A percentile compares a stretch with the other conserved stretches of the same genome.
Evolutionary conservation across 345 rosid genomes (phyloP).

Genomic region (Corymbia maculata): DNA sequence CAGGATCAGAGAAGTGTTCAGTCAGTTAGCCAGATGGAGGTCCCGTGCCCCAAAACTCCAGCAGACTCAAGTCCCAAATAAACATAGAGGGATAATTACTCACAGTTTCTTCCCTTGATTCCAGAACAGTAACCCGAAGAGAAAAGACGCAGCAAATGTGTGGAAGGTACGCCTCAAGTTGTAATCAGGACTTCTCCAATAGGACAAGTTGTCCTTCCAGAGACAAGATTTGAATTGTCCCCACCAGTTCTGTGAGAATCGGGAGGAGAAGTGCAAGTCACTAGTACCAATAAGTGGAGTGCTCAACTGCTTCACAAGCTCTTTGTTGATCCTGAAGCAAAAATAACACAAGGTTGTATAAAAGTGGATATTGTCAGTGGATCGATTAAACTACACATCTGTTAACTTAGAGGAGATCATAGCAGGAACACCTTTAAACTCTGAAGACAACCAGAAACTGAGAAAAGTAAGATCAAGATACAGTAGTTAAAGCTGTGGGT

Average conservation of each 20-base stretch:
- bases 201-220: conserved; percentile 67
- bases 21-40: not conserved
- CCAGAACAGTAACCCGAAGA: conserved; percentile 62
- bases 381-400: not conserved
- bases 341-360: not conserved
- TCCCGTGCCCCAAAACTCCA: not conserved
- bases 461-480: not conserved
- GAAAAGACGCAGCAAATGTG: conserved; percentile 19
- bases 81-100: conserved; percentile 2
- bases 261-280: conserved; percentile 46
- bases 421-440: not conserved
- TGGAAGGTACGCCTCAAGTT: conserved; percentile 40
- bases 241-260: conserved; percentile 49
- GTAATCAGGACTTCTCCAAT: conserved; percentile 84
- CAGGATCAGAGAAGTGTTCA: not conserved
- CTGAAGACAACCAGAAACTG: not conserved
- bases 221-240: conserved; percentile 66
- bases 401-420: not conserved
- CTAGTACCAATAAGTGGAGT: conserved; percentile 29
- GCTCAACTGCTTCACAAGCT: conserved; percentile 35
- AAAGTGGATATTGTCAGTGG: not conserved
- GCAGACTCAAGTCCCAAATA: not conserved
- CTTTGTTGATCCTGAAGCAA: conserved; percentile 32
- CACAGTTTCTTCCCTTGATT: conserved; percentile 58
- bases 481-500: not conserved